Percentiles rank a stretch among this genome's conserved stretches.
Evolutionary conservation across 345 rosid species (phyloP).

Genomic region (Carallia pectinifolia): DNA sequence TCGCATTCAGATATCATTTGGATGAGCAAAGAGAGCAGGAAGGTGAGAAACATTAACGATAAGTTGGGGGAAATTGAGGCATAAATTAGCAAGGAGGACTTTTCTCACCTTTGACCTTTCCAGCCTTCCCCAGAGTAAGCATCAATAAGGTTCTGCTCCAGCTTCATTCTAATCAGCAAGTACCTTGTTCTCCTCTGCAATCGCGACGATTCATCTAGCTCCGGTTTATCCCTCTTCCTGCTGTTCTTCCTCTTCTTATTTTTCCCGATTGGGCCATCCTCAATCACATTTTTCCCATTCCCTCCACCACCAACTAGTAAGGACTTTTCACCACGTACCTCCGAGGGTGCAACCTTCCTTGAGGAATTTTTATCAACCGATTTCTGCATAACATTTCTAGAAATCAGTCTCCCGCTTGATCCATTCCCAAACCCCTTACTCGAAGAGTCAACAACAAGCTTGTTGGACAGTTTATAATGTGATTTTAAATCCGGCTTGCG

Average conservation of each 20-base stretch:
- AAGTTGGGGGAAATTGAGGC: not conserved
- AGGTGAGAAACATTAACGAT: too few species aligned
- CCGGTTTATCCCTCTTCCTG: slow-evolving; percentile 44
- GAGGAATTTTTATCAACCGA: slow-evolving; percentile 23
- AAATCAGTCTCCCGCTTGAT: slow-evolving; percentile 19
- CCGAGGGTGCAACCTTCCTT: slow-evolving; percentile 23
- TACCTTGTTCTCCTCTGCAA: slow-evolving; percentile 91
- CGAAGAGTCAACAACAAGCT: slow-evolving; percentile 15
- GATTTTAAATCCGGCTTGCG: slow-evolving; percentile 28
- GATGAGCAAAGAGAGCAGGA: too few species aligned
- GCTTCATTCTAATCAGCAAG: slow-evolving; percentile 84
- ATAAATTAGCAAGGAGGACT: not conserved
- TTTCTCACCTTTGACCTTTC: slow-evolving; percentile 95
- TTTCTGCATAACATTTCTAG: slow-evolving; percentile 22
- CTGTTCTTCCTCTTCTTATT: slow-evolving; percentile 50
- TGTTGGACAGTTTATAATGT: slow-evolving; percentile 30
- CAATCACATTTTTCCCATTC: slow-evolving; percentile 26
- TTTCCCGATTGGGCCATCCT: slow-evolving; percentile 35
- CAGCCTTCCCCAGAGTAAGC: slow-evolving; percentile 97
- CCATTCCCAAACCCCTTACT: slow-evolving; percentile 27
- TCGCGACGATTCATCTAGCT: slow-evolving; percentile 68
- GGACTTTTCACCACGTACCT: slow-evolving; percentile 17
- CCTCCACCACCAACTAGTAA: slow-evolving; percentile 17
- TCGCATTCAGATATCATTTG: too few species aligned
- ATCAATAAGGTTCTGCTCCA: slow-evolving; percentile 97